These are phyloP conservation scores for Dendrobium nobile DNA, from an alignment of 106 monocot species.

Conservation along the genomic window DNA sequence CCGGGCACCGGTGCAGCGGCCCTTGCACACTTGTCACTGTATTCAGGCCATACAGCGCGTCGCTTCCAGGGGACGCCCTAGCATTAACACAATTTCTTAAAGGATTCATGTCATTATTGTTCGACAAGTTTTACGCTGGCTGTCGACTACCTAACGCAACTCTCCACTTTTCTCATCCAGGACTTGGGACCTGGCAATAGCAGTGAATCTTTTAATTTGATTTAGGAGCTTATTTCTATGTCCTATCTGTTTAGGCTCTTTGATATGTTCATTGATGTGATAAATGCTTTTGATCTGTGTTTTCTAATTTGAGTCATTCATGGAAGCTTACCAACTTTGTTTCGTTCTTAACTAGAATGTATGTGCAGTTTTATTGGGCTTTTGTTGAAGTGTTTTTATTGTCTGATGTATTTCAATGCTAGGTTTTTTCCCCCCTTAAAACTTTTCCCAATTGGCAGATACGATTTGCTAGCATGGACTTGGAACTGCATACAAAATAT, in stretches of 20 bases:
- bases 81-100: too few relatives aligned
- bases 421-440: neutral
- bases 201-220: neutral
- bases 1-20: too few relatives aligned
- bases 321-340: neutral
- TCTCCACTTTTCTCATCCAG: too few relatives aligned
- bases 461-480: constrained; percentile 75
- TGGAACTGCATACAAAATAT: constrained; percentile 86
- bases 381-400: neutral
- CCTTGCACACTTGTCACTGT: too few relatives aligned
- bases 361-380: neutral
- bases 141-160: too few relatives aligned
- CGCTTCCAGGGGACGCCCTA: too few relatives aligned
- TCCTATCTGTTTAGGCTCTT: neutral
- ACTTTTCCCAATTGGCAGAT: constrained; percentile 40
- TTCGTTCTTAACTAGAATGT: neutral
- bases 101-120: too few relatives aligned
- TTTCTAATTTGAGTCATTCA: neutral
- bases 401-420: neutral
- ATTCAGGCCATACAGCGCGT: too few relatives aligned
- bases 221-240: neutral
- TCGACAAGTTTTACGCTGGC: too few relatives aligned
- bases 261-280: neutral
- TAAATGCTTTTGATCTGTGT: neutral
- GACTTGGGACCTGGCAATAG: too few relatives aligned